phyloP scores from a whole-genome alignment of 495 filamentous ascomycete species.

The Clohesyomyces aquaticus region DNA sequence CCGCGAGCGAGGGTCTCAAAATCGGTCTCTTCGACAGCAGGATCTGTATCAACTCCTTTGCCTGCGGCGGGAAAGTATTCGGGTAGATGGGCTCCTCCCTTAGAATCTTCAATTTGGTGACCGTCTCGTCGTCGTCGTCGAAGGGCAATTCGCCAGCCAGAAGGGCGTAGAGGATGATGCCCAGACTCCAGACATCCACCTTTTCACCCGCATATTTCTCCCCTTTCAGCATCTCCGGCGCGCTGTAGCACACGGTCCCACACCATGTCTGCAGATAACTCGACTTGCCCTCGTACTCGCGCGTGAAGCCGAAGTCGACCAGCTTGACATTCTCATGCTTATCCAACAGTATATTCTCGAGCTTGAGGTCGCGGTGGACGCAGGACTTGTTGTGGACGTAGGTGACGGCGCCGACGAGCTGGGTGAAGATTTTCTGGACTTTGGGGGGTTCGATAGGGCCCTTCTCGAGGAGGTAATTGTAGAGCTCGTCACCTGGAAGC shows the following conservation, averaged over 20 bases:
- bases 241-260: slow-evolving; percentile 96
- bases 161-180: slow-evolving; percentile 92
- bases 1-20: slow-evolving; percentile 79
- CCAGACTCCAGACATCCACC: slow-evolving; percentile 97
- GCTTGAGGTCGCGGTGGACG: slow-evolving; percentile 93
- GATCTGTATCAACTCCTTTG: slow-evolving; percentile 70
- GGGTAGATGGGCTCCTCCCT: slow-evolving; percentile 82
- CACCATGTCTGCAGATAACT: slow-evolving; percentile 98
- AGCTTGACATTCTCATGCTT: slow-evolving; percentile 98
- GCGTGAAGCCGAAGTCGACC: slow-evolving; percentile 97
- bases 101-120: slow-evolving; percentile 84
- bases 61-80: slow-evolving; percentile 75
- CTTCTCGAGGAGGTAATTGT: slow-evolving; percentile 88
- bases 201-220: slow-evolving; percentile 98
- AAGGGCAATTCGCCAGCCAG: slow-evolving; percentile 92
- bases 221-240: slow-evolving; percentile 96
- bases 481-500: slow-evolving; percentile 84
- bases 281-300: slow-evolving; percentile 93
- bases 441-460: slow-evolving; percentile 84
- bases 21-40: slow-evolving; percentile 89
- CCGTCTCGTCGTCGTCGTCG: slow-evolving; percentile 83
- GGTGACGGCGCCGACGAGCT: slow-evolving; percentile 90
- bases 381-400: slow-evolving; percentile 96
- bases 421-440: slow-evolving; percentile 93
- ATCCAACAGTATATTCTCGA: slow-evolving; percentile 96